phyloP scores from a whole-genome alignment of 139 green algal genomes.

The Monoraphidium neglectum region DNA sequence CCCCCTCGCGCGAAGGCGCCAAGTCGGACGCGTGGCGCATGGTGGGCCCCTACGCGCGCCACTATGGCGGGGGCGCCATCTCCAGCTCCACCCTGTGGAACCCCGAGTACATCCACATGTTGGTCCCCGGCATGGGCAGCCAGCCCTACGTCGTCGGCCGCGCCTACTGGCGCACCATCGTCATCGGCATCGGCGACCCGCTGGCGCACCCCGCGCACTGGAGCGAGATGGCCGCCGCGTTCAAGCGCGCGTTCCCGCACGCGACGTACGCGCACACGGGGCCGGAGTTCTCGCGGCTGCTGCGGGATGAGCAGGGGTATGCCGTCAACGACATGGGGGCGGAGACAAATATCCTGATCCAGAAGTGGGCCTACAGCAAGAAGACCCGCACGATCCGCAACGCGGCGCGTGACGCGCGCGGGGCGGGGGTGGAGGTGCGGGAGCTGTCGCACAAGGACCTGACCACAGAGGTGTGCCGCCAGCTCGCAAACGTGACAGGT shows the following conservation, averaged over 20 bases:
- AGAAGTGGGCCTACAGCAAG: conserved; percentile 19
- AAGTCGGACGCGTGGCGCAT: conserved; percentile 16
- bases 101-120: conserved; percentile 30
- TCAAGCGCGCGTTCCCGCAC: conserved; percentile 7
- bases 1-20: conserved; percentile 7
- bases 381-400: conserved; percentile 13
- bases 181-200: conserved; percentile 16
- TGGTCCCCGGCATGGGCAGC: conserved; percentile 12
- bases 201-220: conserved; percentile 6
- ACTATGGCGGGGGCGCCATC: conserved; percentile 22
- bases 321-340: conserved; percentile 24
- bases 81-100: conserved; percentile 24
- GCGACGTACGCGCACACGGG: conserved; percentile 23
- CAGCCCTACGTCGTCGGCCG: conserved; percentile 2
- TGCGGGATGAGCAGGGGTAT: conserved; percentile 21
- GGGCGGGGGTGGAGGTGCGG: conserved; percentile 13
- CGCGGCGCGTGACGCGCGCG: conserved; percentile 18
- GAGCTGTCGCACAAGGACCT: conserved; percentile 21
- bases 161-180: conserved; percentile 14
- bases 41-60: conserved; percentile 25
- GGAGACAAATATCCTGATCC: conserved; percentile 23
- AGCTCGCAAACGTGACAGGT: conserved; percentile 12
- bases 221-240: not conserved
- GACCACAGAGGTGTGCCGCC: conserved; percentile 7
- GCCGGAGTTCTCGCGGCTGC: not conserved